Evolutionary conservation across 305 asterid species (phyloP).

Genomic region (Fraxinus dipetala): DNA sequence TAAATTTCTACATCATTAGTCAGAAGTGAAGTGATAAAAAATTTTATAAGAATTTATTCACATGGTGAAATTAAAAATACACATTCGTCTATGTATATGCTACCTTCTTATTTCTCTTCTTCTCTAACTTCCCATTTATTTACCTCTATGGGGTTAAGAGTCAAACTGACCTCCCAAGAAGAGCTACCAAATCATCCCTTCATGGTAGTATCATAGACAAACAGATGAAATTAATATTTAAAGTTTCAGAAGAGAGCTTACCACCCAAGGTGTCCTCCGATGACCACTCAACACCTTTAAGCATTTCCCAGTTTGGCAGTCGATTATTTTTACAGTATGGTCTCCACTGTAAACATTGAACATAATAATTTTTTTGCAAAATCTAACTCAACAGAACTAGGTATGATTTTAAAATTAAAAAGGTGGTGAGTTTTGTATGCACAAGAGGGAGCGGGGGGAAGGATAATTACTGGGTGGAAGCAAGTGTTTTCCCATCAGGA

Average conservation of each 20-base stretch:
- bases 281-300: slow-evolving; percentile 95
- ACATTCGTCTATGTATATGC: neutral
- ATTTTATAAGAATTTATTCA: neutral
- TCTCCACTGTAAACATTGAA: slow-evolving; percentile 68
- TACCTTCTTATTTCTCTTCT: neutral
- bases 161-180: neutral
- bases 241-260: slow-evolving; percentile 43
- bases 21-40: neutral
- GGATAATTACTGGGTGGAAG: slow-evolving; percentile 81
- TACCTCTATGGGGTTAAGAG: neutral
- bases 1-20: neutral
- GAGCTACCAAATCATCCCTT: slow-evolving; percentile 6
- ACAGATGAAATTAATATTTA: neutral
- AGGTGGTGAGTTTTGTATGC: neutral
- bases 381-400: neutral
- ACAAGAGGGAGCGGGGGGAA: neutral
- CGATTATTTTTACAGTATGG: slow-evolving; percentile 91
- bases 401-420: neutral
- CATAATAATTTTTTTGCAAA: neutral
- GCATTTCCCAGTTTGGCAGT: slow-evolving; percentile 88
- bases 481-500: slow-evolving; percentile 92
- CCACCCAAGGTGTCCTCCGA: slow-evolving; percentile 99
- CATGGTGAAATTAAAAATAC: neutral
- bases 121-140: neutral
- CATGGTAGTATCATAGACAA: slow-evolving; percentile 11